Percentiles rank a stretch among this genome's conserved stretches.
Evolutionary conservation across 768 basidiomycete species (phyloP).

Genomic region (Leccinum disarticulatum): DNA sequence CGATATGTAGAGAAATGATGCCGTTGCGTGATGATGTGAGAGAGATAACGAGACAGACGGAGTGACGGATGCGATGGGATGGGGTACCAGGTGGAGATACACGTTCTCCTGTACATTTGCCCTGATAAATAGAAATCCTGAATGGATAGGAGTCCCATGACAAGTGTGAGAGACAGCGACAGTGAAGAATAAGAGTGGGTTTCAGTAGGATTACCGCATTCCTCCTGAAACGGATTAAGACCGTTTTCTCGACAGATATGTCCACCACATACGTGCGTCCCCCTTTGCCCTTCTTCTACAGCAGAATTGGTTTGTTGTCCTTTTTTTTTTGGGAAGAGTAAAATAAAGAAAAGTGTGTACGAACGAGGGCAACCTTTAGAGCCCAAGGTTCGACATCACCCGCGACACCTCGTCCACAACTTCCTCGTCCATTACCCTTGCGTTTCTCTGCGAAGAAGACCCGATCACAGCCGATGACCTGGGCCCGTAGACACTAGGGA

Average conservation of each 20-base stretch:
- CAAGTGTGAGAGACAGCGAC: conserved; percentile 21
- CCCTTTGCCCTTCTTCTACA: conserved; percentile 9
- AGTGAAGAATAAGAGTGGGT: conserved; percentile 15
- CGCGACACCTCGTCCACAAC: conserved; percentile 70
- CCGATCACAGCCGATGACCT: conserved; percentile 50
- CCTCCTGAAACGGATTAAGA: conserved; percentile 25
- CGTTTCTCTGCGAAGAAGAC: conserved; percentile 42
- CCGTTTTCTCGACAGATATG: conserved; percentile 20
- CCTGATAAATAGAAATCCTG: conserved; percentile 37
- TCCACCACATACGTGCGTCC: conserved; percentile 12
- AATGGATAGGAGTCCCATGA: conserved; percentile 30
- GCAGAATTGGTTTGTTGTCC: conserved; percentile 4
- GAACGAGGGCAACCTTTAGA: conserved; percentile 37
- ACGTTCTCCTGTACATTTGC: conserved; percentile 29
- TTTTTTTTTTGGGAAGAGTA: conserved; percentile 12
- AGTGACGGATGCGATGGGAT: conserved; percentile 26
- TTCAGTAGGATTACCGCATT: conserved; percentile 21
- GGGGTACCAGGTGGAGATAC: conserved; percentile 25
- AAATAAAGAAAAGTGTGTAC: conserved; percentile 5
- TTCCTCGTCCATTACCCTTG: conserved; percentile 49
- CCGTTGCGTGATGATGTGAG: conserved; percentile 29
- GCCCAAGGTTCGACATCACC: conserved; percentile 74
- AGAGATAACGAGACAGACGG: conserved; percentile 20
- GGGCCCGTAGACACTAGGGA: conserved; percentile 83
- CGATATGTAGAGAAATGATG: conserved; percentile 29